Percentiles rank a stretch among this genome's conserved stretches.
Evolutionary conservation across 495 filamentous ascomycete species (phyloP).

Genomic region (Bombardia bombarda): DNA sequence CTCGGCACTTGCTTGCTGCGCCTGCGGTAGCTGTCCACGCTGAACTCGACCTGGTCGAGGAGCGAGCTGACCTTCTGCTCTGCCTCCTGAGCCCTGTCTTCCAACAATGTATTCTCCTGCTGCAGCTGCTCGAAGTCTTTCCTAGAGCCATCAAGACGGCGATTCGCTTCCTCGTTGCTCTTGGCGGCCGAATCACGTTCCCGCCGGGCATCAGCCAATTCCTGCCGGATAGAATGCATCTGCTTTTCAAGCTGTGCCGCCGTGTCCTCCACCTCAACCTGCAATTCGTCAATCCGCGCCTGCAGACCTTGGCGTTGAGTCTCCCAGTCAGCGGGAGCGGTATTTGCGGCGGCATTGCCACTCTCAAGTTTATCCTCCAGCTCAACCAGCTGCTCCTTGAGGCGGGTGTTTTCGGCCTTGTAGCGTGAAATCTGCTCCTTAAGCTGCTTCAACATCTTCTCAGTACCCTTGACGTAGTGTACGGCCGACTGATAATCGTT

Average conservation of each 20-base stretch:
- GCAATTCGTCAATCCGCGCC: constrained; percentile 62
- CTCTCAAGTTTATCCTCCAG: constrained; percentile 42
- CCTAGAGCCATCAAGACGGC: constrained; percentile 51
- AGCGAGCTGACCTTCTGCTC: constrained; percentile 89
- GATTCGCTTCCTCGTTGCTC: constrained; percentile 48
- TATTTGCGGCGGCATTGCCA: constrained; percentile 21
- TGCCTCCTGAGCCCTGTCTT: constrained; percentile 75
- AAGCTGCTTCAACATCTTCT: constrained; percentile 98
- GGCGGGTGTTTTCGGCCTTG: constrained; percentile 73
- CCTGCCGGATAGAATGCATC: constrained; percentile 54
- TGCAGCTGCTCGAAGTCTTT: constrained; percentile 73
- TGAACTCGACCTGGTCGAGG: constrained; percentile 86
- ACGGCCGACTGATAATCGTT: constrained; percentile 98
- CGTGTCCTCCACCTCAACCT: constrained; percentile 58
- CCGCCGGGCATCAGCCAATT: constrained; percentile 53
- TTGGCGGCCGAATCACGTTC: constrained; percentile 59
- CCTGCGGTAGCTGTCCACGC: constrained; percentile 89
- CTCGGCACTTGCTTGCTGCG: constrained; percentile 38
- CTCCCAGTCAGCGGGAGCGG: constrained; percentile 59
- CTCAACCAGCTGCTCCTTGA: constrained; percentile 71
- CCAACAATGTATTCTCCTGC: constrained; percentile 69
- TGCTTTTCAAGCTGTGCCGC: constrained; percentile 62
- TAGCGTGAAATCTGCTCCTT: constrained; percentile 90
- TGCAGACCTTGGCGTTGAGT: constrained; percentile 65
- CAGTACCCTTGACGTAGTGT: constrained; percentile 97